phyloP scores from a whole-genome alignment of 2,329 filamentous ascomycete genomes.

The Sarocladium brachiariae region DNA sequence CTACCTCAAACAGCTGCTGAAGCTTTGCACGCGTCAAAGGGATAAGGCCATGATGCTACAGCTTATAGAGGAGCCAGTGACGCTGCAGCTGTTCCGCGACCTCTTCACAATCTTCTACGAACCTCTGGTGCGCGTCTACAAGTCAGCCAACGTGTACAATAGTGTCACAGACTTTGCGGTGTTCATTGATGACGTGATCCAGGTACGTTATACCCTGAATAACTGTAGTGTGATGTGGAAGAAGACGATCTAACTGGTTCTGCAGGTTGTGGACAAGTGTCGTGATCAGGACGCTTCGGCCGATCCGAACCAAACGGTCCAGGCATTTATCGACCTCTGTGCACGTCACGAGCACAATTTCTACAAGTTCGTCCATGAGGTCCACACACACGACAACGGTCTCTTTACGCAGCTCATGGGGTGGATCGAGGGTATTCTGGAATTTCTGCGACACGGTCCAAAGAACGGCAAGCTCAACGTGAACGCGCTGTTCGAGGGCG shows the following conservation, averaged over 20 bases:
- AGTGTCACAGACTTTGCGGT: constrained; percentile 93
- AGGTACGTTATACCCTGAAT: constrained; percentile 36
- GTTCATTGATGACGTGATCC: constrained; percentile 90
- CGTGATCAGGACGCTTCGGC: constrained; percentile 76
- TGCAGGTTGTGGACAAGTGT: constrained; percentile 59
- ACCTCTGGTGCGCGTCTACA: constrained; percentile 92
- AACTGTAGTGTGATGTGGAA: too few relatives aligned
- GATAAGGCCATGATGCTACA: constrained; percentile 97
- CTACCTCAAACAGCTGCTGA: constrained; percentile 88
- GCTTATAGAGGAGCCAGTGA: constrained; percentile 95
- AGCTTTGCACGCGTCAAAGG: constrained; percentile 81
- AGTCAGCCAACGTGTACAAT: constrained; percentile 96
- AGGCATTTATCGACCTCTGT: constrained; percentile 95
- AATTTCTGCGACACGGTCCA: constrained; percentile 84
- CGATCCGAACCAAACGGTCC: constrained; percentile 96
- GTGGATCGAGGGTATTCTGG: constrained; percentile 92
- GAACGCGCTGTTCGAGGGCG: constrained; percentile 85
- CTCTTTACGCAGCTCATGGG: constrained; percentile 94
- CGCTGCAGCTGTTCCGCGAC: constrained; percentile 89
- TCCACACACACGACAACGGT: constrained; percentile 93
- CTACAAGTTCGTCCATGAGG: constrained; percentile 98
- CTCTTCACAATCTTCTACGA: constrained; percentile 99
- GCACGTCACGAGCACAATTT: constrained; percentile 93
- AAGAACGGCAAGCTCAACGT: constrained; percentile 83
- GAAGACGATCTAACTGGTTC: constrained; percentile 13